Percentiles rank a stretch among this genome's conserved stretches.
These are phyloP conservation scores for Ambrosia artemisiifolia DNA, from an alignment of 129 eudicot genomes.

Conservation along the genomic window DNA sequence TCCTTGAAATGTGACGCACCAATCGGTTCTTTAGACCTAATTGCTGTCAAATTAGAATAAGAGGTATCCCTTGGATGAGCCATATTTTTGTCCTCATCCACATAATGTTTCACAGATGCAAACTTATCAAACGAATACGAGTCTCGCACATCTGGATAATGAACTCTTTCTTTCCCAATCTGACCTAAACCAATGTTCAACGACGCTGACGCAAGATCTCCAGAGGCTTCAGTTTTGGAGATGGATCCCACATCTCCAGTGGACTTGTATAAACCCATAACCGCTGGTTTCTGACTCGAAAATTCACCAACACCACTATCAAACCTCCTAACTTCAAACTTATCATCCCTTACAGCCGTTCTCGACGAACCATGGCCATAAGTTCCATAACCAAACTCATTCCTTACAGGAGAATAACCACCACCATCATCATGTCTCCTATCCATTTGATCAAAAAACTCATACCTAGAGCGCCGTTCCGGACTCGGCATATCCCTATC, in stretches of 20 bases:
- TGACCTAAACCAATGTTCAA: slow-evolving; percentile 29
- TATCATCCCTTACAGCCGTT: slow-evolving; percentile 29
- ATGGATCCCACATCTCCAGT: slow-evolving; percentile 29
- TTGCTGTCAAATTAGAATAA: slow-evolving; percentile 16
- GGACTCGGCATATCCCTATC: slow-evolving; percentile 28
- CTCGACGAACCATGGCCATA: slow-evolving; percentile 27
- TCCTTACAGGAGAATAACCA: slow-evolving; percentile 23
- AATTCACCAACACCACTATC: slow-evolving; percentile 24
- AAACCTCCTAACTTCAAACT: slow-evolving; percentile 35
- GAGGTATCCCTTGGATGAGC: slow-evolving; percentile 24
- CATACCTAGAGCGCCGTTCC: slow-evolving; percentile 29
- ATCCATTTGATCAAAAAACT: slow-evolving; percentile 28
- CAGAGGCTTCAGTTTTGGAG: slow-evolving; percentile 21
- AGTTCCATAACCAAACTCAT: slow-evolving; percentile 21
- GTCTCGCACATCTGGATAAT: slow-evolving; percentile 25
- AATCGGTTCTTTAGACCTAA: slow-evolving; percentile 33
- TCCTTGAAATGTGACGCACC: slow-evolving; percentile 38
- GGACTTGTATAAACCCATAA: slow-evolving; percentile 25
- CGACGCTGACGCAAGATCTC: slow-evolving; percentile 24
- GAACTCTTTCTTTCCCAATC: slow-evolving; percentile 39
- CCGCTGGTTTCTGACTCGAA: slow-evolving; percentile 23
- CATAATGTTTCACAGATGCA: slow-evolving; percentile 26
- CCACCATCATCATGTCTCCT: slow-evolving; percentile 26
- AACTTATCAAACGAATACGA: slow-evolving; percentile 30
- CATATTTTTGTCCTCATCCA: slow-evolving; percentile 23